Conservation (phyloP, 306 rosid genomes). For the Casuarina cunninghamiana region DNA sequence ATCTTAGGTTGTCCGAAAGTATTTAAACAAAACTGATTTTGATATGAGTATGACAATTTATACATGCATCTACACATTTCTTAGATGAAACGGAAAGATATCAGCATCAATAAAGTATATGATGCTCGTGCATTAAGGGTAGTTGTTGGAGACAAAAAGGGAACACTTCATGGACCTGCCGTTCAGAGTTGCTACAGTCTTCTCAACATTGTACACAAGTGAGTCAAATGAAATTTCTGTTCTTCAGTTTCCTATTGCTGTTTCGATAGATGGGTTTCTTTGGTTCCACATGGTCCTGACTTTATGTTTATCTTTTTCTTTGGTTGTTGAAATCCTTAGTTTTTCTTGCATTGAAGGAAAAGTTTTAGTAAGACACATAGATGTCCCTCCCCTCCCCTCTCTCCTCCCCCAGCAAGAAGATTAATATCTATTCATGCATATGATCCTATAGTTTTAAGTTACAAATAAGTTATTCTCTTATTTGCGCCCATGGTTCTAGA, state of each 20-base stretch:
- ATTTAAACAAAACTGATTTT: background rate
- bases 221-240: conserved; percentile 16
- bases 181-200: conserved; percentile 91
- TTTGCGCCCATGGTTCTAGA: background rate
- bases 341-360: background rate
- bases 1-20: background rate
- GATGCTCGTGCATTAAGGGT: conserved; percentile 98
- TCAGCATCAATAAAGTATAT: conserved; percentile 68
- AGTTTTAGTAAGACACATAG: background rate
- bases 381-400: background rate
- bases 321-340: too few species aligned
- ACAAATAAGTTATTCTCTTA: background rate
- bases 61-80: conserved; percentile 23
- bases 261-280: background rate
- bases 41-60: conserved; percentile 5
- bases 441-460: too few species aligned
- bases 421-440: too few species aligned
- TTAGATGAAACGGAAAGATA: conserved; percentile 92
- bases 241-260: conserved; percentile 15
- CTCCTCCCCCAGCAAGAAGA: too few species aligned
- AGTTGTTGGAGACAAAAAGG: conserved; percentile 95
- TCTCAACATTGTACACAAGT: conserved; percentile 93
- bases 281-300: background rate
- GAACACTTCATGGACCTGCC: conserved; percentile 90
- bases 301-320: background rate